Percentiles rank a stretch among this genome's conserved stretches.
Conservation (phyloP, 441 rosid species). For the Kokia cookei region DNA sequence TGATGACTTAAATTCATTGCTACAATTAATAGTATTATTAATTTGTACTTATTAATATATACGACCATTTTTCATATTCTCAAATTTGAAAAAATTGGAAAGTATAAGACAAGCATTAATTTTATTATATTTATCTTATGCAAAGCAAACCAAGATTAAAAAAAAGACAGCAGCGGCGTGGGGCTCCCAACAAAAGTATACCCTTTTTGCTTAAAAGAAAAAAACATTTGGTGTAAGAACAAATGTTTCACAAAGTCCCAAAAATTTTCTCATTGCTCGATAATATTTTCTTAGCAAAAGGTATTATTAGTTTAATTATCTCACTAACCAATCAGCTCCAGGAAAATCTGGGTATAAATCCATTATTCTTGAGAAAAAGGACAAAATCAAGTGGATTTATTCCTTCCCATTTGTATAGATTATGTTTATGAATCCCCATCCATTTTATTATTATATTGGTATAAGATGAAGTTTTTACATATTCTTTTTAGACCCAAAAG, state of each 20-base stretch:
- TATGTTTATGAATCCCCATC: neutral
- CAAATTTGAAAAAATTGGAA: no score
- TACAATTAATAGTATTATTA: no score
- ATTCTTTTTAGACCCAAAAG: neutral
- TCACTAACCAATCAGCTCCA: neutral
- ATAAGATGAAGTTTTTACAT: neutral
- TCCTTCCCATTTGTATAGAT: neutral
- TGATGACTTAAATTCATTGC: no score
- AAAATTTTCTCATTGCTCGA: constrained; percentile 57
- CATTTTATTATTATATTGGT: neutral
- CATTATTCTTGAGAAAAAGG: neutral
- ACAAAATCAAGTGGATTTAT: neutral
- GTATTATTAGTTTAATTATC: constrained; percentile 10
- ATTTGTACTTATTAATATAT: no score
- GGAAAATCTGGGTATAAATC: neutral
- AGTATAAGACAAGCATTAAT: neutral
- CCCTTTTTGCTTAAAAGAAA: constrained; percentile 20
- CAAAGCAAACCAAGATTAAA: neutral
- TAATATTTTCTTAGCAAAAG: constrained; percentile 24
- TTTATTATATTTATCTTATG: neutral
- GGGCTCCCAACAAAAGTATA: constrained; percentile 31
- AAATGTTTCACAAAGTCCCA: constrained; percentile 40
- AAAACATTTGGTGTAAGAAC: constrained; percentile 14
- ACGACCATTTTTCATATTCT: no score
- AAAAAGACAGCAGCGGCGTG: constrained; percentile 21